phyloP scores from a whole-genome alignment of 495 filamentous ascomycete genomes.

The Polyplosphaeria fusca region DNA sequence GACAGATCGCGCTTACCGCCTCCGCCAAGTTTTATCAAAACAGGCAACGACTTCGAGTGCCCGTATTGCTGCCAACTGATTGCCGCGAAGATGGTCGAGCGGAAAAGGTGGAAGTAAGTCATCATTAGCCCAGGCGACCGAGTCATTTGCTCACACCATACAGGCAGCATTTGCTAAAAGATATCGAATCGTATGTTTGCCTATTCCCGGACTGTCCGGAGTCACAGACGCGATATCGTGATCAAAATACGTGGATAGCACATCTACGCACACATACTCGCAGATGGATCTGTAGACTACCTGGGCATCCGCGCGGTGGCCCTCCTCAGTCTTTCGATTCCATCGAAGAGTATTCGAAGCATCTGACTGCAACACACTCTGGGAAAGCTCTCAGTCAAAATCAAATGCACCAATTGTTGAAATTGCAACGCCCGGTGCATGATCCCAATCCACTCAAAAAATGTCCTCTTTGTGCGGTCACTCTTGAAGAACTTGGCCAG shows the following conservation, averaged over 20 bases:
- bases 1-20: neutral
- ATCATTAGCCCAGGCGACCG: neutral
- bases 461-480: neutral
- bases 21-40: neutral
- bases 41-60: constrained; percentile 12
- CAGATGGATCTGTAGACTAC: constrained; percentile 12
- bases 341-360: neutral
- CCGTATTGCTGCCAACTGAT: constrained; percentile 8
- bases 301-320: neutral
- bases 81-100: neutral
- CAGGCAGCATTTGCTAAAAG: constrained; percentile 10
- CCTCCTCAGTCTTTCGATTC: neutral
- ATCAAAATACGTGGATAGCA: constrained; percentile 16
- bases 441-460: neutral
- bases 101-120: constrained; percentile 10
- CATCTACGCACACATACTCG: constrained; percentile 10
- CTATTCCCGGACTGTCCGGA: constrained; percentile 16
- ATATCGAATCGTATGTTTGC: constrained; percentile 24
- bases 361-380: neutral
- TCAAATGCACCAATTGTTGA: neutral
- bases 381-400: neutral
- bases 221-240: neutral
- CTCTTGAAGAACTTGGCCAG: neutral
- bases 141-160: neutral
- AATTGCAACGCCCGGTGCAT: neutral